Evolutionary conservation across 2,329 filamentous ascomycete genomes (phyloP), one percentile per base, ranked within the genome.

Genomic region (Aureobasidium namibiae): DNA sequence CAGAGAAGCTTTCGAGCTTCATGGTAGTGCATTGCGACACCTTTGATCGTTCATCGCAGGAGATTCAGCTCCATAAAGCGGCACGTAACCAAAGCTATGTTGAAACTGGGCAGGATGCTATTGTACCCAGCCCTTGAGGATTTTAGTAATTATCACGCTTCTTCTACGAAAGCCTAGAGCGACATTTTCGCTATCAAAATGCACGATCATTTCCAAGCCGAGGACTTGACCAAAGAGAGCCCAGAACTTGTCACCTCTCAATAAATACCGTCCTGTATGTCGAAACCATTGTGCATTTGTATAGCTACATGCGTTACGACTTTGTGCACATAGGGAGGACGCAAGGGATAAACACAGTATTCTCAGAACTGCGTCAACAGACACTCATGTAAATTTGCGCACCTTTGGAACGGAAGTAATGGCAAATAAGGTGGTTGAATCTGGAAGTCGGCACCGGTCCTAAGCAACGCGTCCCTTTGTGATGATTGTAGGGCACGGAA

Each of bases 1-100:
- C 49, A 29, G 33, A 23, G 29, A 56, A 16, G n/a, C 36, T 26
- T 44, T 26, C 3, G 21, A 36, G 52, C 39, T 56, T 56, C 39
- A 9, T 26, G 39, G 38, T 45, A 23, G 39, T 54, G 39, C 52
- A 34, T 56, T 45, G 52, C 50, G 38, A 33, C 50, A 54, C 50
- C 50, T 42, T 53, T 29, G 33, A 49, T 18, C 14, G 16, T 39
- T 52, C 34, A 34, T 52, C 48, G 26, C 33, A 26, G 29, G 23
- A 18, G 16, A 34, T 26, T 52, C 48, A 18, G 34, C 48, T 39
- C 16, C 16, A 1, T 33, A 14, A 38, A 39, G 48, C 29, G 18
- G 48, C 48, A 39, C 16, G 34, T 14, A 38, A 29, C 48, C 34
- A 23, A 52, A 11, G 21, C 8, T 23, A 26, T 26, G 48, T 34